phyloP scores from a whole-genome alignment of 2,329 filamentous ascomycete species.

The Fusarium torulosum region DNA sequence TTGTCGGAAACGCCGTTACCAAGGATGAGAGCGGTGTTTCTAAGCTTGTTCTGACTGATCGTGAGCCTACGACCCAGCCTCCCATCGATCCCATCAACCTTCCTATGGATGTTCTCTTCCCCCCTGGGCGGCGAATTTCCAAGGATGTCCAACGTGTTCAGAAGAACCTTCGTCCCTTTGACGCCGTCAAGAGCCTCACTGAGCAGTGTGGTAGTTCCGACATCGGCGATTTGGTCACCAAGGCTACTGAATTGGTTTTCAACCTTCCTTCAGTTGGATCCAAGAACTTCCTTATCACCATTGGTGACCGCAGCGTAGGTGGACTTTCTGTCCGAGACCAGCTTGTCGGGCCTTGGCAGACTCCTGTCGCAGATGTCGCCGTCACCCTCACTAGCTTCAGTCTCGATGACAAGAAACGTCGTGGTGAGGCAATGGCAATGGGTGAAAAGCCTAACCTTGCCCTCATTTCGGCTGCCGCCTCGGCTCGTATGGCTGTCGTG shows the following conservation, averaged over 20 bases:
- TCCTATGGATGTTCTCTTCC: slow-evolving; percentile 89
- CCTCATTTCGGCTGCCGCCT: slow-evolving; percentile 88
- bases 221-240: slow-evolving; percentile 40
- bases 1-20: slow-evolving; percentile 82
- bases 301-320: slow-evolving; percentile 91
- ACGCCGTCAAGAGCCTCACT: slow-evolving; percentile 74
- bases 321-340: slow-evolving; percentile 91
- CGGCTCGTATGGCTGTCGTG: slow-evolving; percentile 94
- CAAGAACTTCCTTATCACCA: slow-evolving; percentile 97
- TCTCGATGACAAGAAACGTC: slow-evolving; percentile 72
- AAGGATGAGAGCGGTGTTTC: slow-evolving; percentile 73
- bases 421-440: slow-evolving; percentile 98
- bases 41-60: slow-evolving; percentile 83
- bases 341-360: slow-evolving; percentile 97
- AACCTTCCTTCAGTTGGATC: slow-evolving; percentile 92
- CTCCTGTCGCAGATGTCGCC: slow-evolving; percentile 91
- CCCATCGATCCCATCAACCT: slow-evolving; percentile 80
- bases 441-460: slow-evolving; percentile 92
- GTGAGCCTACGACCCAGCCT: slow-evolving; percentile 79
- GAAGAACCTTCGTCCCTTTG: slow-evolving; percentile 76
- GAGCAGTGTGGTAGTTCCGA: slow-evolving; percentile 70
- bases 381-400: slow-evolving; percentile 88
- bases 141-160: slow-evolving; percentile 47
- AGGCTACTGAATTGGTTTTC: slow-evolving; percentile 85
- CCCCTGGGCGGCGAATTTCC: slow-evolving; percentile 63